Evolutionary conservation across 345 rosid species (phyloP).

Genomic region (Eucalyptus globulus): DNA sequence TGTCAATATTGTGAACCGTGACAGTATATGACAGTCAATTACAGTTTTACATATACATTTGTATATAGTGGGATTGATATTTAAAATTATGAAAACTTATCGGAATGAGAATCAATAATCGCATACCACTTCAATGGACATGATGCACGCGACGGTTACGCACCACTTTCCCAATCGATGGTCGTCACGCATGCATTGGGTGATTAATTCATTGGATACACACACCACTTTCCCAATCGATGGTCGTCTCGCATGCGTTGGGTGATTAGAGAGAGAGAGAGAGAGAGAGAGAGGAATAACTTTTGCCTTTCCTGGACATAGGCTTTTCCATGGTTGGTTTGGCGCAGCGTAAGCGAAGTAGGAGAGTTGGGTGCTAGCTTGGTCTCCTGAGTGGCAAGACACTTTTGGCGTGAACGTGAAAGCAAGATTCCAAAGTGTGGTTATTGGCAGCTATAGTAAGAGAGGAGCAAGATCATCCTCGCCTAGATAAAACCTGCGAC

Average conservation of each 20-base stretch:
- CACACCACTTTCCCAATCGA: no score
- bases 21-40: neutral
- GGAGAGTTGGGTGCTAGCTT: neutral
- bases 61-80: neutral
- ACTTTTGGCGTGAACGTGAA: neutral
- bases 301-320: neutral
- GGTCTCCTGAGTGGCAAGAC: neutral
- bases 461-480: neutral
- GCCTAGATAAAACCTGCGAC: neutral
- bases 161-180: neutral
- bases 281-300: neutral
- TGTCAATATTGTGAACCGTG: neutral
- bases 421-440: neutral
- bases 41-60: neutral
- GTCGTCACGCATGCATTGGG: neutral
- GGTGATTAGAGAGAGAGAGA: no score
- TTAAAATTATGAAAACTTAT: neutral
- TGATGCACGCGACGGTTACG: fast-evolving
- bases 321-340: neutral
- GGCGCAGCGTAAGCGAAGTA: neutral
- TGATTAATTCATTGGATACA: neutral
- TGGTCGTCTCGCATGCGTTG: no score
- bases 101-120: no score
- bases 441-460: neutral
- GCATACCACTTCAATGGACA: no score